A percentile compares a stretch with the other conserved stretches of the same genome.
These are phyloP conservation scores for Encephalitozoon intestinalis DNA, from an alignment of 371 early-diverging fungal genomes.

Conservation along the genomic window DNA sequence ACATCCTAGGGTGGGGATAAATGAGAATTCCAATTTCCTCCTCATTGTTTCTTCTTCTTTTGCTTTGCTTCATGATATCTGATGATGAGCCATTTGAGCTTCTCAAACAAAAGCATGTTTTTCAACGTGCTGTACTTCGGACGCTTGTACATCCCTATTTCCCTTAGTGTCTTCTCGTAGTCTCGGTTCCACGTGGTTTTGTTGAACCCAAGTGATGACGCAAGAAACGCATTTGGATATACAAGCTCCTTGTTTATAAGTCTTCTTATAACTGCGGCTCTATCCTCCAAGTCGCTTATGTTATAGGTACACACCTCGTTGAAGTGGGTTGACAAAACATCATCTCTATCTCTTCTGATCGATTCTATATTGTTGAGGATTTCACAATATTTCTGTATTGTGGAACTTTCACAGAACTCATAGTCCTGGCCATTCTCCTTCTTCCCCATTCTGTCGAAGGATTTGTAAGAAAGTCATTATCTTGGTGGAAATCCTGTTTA, in stretches of 20 bases:
- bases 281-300: conserved; percentile 33
- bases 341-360: conserved; percentile 8
- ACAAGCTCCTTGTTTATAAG: conserved; percentile 15
- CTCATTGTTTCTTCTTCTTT: conserved; percentile 3
- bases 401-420: background rate
- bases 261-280: background rate
- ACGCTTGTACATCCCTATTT: conserved; percentile 46
- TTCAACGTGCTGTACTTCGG: conserved; percentile 36
- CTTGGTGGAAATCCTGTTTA: background rate
- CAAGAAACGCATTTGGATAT: conserved; percentile 44
- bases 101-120: conserved; percentile 54
- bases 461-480: background rate
- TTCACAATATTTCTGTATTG: conserved; percentile 9
- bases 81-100: conserved; percentile 53
- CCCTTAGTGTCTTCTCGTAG: conserved; percentile 43
- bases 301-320: conserved; percentile 32
- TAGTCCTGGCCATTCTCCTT: background rate
- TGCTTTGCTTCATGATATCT: conserved; percentile 46
- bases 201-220: conserved; percentile 44
- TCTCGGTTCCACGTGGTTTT: conserved; percentile 54
- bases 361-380: conserved; percentile 21
- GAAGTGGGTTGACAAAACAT: conserved; percentile 22
- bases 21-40: background rate
- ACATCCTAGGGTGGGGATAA: background rate
- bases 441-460: background rate